phyloP scores from a whole-genome alignment of 345 rosid genomes.

The Salix caprea region DNA sequence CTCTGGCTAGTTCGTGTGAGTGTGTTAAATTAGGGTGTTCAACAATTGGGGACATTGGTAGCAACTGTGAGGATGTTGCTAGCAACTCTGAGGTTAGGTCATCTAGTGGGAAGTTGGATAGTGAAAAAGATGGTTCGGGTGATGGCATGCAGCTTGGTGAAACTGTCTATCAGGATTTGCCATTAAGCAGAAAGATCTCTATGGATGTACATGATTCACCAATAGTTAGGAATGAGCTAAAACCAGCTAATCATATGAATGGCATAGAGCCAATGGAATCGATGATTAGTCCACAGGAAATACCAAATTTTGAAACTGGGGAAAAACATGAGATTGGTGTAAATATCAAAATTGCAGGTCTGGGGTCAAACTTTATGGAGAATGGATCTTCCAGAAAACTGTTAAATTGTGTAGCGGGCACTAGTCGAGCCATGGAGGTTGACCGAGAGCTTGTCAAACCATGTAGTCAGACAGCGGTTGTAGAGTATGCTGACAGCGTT shows the following conservation, averaged over 20 bases:
- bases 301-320: constrained; percentile 23
- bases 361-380: constrained; percentile 29
- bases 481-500: constrained; percentile 34
- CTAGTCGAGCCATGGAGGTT: constrained; percentile 23
- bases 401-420: constrained; percentile 22
- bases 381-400: constrained; percentile 21
- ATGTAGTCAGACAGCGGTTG: constrained; percentile 32
- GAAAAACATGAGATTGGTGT: constrained; percentile 20
- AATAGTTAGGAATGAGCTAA: constrained; percentile 27
- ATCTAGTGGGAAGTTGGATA: constrained; percentile 25
- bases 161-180: constrained; percentile 19
- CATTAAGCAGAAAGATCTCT: constrained; percentile 22
- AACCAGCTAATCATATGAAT: not conserved
- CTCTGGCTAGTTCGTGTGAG: constrained; percentile 32
- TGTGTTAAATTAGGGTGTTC: constrained; percentile 23
- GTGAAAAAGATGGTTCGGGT: constrained; percentile 18
- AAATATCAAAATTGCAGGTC: constrained; percentile 20
- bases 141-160: constrained; percentile 11
- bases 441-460: constrained; percentile 38
- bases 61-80: constrained; percentile 16
- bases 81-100: constrained; percentile 14
- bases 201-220: constrained; percentile 24
- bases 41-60: constrained; percentile 17
- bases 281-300: constrained; percentile 32
- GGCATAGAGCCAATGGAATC: constrained; percentile 24